A percentile compares a stretch with the other conserved stretches of the same genome.
These are phyloP conservation scores for Fagus crenata DNA, from an alignment of 306 rosid species.

Conservation along the genomic window DNA sequence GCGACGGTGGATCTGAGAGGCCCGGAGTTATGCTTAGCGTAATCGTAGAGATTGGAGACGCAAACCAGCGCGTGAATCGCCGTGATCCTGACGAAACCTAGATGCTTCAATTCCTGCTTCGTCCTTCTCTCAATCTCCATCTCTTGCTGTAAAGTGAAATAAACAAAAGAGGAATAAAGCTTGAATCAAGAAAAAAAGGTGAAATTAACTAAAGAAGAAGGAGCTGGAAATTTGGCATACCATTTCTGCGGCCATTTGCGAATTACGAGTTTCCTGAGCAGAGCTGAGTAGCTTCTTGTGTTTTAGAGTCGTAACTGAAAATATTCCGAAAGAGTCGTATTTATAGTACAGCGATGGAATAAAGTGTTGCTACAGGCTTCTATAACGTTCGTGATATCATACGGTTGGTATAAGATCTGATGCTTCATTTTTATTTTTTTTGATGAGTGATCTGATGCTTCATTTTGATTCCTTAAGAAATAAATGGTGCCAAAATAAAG, in stretches of 20 bases:
- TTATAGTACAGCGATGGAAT: background rate
- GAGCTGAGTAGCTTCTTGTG: background rate
- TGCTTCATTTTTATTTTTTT: background rate
- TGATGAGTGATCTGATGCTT: too few species aligned
- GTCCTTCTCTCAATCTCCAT: conserved; percentile 39
- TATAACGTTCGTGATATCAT: background rate
- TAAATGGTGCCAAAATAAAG: too few species aligned
- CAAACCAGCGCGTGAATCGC: conserved; percentile 48
- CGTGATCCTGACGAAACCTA: conserved; percentile 58
- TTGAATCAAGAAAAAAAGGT: background rate
- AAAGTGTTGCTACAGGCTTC: background rate
- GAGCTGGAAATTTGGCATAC: background rate
- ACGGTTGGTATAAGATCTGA: background rate
- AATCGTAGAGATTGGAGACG: conserved; percentile 57
- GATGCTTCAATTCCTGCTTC: conserved; percentile 49
- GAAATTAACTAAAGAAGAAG: background rate
- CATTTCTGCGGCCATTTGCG: background rate
- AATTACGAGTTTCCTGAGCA: background rate
- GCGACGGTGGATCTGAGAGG: conserved; percentile 63
- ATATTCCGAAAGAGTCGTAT: background rate
- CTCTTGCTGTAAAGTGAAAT: conserved; percentile 15
- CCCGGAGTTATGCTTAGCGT: conserved; percentile 68
- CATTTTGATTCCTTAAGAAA: too few species aligned
- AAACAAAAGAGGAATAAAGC: background rate
- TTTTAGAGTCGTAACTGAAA: background rate